Conservation (phyloP, 2,329 filamentous ascomycete species). For the Fusarium circinatum region DNA sequence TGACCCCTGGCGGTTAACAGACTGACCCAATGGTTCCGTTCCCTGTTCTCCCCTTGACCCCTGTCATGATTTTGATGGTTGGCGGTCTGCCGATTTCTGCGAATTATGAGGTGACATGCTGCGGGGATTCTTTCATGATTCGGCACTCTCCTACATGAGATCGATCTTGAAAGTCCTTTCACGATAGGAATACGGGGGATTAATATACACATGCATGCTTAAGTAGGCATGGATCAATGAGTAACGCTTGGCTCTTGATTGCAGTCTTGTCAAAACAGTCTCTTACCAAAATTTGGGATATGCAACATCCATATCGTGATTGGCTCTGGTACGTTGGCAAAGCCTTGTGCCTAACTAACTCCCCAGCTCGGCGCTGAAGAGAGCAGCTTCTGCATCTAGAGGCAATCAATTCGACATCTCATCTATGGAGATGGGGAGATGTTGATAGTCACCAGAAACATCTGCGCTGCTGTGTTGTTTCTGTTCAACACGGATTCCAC, state of each 20-base stretch:
- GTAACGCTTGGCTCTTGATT: not conserved
- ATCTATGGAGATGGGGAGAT: not conserved
- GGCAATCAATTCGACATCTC: not conserved
- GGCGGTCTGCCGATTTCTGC: constrained; percentile 41
- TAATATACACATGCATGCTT: not conserved
- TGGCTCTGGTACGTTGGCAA: not conserved
- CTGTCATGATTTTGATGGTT: constrained; percentile 25
- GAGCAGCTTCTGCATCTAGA: not conserved
- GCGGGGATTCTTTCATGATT: constrained; percentile 31
- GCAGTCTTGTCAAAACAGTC: not conserved
- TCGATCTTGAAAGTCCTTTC: constrained; percentile 12
- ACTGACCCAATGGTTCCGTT: not conserved
- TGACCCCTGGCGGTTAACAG: not conserved
- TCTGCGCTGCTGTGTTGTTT: not conserved
- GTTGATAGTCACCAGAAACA: not conserved
- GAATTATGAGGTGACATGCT: constrained; percentile 43
- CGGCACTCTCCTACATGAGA: constrained; percentile 19
- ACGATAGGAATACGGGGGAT: not conserved
- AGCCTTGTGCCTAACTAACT: not conserved
- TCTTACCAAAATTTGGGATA: not conserved
- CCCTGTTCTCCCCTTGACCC: constrained; percentile 16
- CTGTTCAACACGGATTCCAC: not conserved
- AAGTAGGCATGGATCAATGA: not conserved
- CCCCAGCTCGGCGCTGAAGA: not conserved
- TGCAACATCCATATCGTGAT: not conserved